Conservation (phyloP, 2,329 filamentous ascomycete genomes). For the Xylariaceae sp. region DNA sequence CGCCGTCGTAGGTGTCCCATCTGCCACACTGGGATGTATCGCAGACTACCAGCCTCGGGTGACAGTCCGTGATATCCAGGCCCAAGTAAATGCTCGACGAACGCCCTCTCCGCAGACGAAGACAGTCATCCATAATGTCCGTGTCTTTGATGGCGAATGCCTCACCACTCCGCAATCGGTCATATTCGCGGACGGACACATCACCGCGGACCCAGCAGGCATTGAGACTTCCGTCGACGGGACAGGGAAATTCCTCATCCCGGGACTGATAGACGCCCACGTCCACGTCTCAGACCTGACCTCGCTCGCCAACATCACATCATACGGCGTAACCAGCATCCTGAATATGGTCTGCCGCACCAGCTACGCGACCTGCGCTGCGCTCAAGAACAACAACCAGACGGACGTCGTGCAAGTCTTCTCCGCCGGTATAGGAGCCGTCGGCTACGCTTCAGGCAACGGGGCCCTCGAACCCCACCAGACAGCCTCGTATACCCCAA, state of each 20-base stretch:
- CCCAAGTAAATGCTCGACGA: neutral
- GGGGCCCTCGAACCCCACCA: conserved; percentile 13
- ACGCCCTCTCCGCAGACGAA: conserved; percentile 8
- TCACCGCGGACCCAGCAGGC: neutral
- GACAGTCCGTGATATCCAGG: conserved; percentile 4
- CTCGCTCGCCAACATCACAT: neutral
- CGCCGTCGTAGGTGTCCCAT: neutral
- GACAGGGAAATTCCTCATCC: neutral
- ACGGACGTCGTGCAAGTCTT: conserved; percentile 15
- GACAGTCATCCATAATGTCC: neutral
- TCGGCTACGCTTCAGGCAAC: conserved; percentile 9
- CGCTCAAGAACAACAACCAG: conserved; percentile 15
- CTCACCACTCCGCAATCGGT: neutral
- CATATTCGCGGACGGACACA: neutral
- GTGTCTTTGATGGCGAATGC: neutral
- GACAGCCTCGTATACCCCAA: conserved; percentile 14
- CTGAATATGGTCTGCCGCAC: conserved; percentile 26
- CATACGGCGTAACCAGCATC: conserved; percentile 20
- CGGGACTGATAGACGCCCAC: neutral
- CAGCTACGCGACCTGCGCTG: conserved; percentile 17
- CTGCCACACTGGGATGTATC: conserved; percentile 5
- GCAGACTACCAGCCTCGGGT: neutral
- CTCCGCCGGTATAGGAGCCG: conserved; percentile 13
- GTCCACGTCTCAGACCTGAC: neutral
- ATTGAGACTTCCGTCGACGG: neutral